Evolutionary conservation across 768 basidiomycete genomes (phyloP), one percentile per base, ranked within the genome.

Genomic region (Leccinum subgranulosum): DNA sequence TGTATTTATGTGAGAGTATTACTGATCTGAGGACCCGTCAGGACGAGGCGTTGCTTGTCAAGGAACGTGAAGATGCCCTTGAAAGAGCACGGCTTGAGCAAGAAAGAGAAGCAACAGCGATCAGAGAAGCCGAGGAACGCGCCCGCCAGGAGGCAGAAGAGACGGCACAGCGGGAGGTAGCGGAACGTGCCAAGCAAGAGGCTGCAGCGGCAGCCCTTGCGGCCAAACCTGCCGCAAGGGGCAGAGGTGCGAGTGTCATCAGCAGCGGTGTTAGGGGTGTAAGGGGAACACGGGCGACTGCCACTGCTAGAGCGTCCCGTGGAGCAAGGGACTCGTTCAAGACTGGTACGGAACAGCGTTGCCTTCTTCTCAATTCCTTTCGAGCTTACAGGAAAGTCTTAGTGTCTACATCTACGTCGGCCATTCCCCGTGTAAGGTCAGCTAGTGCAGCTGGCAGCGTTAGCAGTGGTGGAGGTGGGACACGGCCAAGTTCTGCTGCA

Each of bases 181-280:
- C 81, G 60, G 82, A 81, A 60, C 76, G 76, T 52, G 77, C 70
- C 17, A 80, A 78, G 63, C 74, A 75, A 21, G 84, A 85, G 60
- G 77, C 80, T 27, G 71, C 80, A 31, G 71, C 73, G 11, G 62
- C 60, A 76, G 82, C 68, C 69, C 73, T 61, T 48, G 59, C 45
- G 0, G 53, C 62, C 45, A 73, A 70, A 45, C 51, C 55, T 12
- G 58, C 66, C n/a, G 27, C 57, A 15, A 72, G 54, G 73, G 25
- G 82, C 79, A 76, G 78, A 34, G 82, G 85, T 55, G 77, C 74
- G 45, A 74, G 70, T 39, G 63, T 70, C 6, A 66, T 68, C 48
- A 76, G 82, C 23, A 87, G 88, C 33, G 81, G 83, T 15, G 81
- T 89, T 3, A 73, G 87, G 64, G 90, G 89, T 8, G 84, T 89